Evolutionary conservation across 78 protist species (phyloP), one percentile per base, ranked within the genome.

Genomic region (Dictyostelium purpureum): DNA sequence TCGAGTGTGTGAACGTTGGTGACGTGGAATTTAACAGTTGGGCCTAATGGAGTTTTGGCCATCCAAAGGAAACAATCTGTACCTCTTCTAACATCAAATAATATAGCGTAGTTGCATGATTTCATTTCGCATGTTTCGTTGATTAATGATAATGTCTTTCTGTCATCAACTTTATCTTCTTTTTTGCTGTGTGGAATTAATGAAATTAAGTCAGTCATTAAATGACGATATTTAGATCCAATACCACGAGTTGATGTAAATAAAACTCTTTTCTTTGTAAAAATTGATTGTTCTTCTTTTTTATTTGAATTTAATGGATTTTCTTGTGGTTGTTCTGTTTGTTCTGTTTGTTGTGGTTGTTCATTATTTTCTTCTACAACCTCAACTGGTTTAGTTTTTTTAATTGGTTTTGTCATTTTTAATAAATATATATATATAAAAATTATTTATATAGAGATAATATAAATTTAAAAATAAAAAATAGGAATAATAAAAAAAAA

Each of bases 141-240:
- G 75, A 98, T 54, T 1, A 67, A 37, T 24, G 51, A 5, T 21
- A 97, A 77, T 31, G 76, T 43, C 65, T 94, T 91, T 71, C 88
- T 77, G 6, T 71, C 66, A n/a, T 88, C 91, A n/a, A 95, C 6
- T 61, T 81, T 74, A 21, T 67, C 71, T 19, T 88, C 98, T 28
- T 79, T 79, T 52, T 91, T 89, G 35, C 78, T 31, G 63, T 98
- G 99, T n/a, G 99, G 99, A 43, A 98, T 51, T 21, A 98, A 57
- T 11, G 37, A n/a, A 1, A 35, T 24, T 18, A 98, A 35, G 54
- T 98, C 98, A 0, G n/a, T 18, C 96, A 98, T 69, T 11, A 98
- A 77, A 70, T 98, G 99, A 21, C 98, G 77, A 79, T 92, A 63
- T 28, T 85, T 75, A 19, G 87, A 54, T 33, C 78, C 59, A 37